Conservation (phyloP, 805 yeast species). For the Metschnikowia sp. region DNA sequence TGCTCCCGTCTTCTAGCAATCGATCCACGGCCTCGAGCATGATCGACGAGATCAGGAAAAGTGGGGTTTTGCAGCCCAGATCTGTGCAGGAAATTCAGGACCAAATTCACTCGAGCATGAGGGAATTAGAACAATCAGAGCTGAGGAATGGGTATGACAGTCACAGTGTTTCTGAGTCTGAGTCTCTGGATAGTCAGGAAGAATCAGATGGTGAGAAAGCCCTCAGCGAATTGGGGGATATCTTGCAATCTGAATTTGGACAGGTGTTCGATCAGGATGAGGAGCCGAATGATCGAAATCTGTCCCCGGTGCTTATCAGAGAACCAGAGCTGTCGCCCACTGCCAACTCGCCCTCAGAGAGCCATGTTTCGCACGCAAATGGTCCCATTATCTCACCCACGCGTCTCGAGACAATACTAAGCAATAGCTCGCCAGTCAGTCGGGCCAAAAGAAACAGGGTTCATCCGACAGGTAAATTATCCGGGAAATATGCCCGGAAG, state of each 20-base stretch:
- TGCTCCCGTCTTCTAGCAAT: constrained; percentile 5
- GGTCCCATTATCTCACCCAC: too few species aligned
- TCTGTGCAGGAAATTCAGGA: constrained; percentile 22
- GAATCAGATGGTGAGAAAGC: constrained; percentile 1
- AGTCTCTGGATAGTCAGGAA: background rate
- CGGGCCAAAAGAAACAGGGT: background rate
- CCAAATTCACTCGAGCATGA: constrained; percentile 24
- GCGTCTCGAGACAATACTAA: background rate
- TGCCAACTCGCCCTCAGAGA: too few species aligned
- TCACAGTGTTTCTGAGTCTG: background rate
- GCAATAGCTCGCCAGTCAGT: background rate
- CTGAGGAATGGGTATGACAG: background rate
- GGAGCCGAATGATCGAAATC: too few species aligned
- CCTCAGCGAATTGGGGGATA: too few species aligned
- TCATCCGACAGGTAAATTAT: constrained; percentile 8
- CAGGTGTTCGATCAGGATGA: too few species aligned
- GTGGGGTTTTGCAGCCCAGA: constrained; percentile 12
- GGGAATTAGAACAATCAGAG: constrained; percentile 5
- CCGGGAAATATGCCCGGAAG: constrained; percentile 22
- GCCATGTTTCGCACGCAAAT: too few species aligned
- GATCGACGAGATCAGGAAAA: constrained; percentile 13
- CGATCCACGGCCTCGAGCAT: constrained; percentile 8
- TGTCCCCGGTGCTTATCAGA: too few species aligned
- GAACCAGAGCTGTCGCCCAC: too few species aligned
- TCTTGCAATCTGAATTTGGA: too few species aligned